Conservation (phyloP, 345 rosid genomes). For the Eucalyptus rudis region DNA sequence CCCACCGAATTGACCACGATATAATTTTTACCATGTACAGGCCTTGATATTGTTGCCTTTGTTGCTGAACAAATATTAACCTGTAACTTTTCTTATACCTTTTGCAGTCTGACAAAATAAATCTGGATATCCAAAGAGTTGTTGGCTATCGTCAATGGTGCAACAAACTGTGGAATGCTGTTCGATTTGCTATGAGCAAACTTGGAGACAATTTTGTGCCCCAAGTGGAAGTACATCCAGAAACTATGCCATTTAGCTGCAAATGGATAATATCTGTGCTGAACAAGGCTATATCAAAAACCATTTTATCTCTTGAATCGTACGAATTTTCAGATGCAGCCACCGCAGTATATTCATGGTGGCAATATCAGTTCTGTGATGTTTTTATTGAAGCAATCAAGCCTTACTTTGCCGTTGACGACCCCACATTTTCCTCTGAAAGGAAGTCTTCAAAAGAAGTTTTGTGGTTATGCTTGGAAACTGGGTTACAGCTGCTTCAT, state of each 20-base stretch:
- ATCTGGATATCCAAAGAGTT: conserved; percentile 90
- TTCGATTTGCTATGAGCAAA: conserved; percentile 87
- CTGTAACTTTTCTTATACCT: not conserved
- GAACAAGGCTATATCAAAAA: conserved; percentile 60
- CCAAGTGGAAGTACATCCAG: conserved; percentile 19
- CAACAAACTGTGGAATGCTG: conserved; percentile 96
- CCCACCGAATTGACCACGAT: not conserved
- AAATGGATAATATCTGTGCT: conserved; percentile 79
- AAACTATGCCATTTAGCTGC: conserved; percentile 69
- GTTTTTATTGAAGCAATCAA: conserved; percentile 84
- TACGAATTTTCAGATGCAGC: conserved; percentile 82
- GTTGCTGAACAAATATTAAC: not conserved
- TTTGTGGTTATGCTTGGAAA: conserved; percentile 80
- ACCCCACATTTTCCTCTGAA: conserved; percentile 41
- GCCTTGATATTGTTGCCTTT: not conserved
- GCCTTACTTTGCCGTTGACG: conserved; percentile 61
- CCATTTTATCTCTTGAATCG: conserved; percentile 38
- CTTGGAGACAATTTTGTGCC: conserved; percentile 62
- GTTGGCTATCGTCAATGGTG: conserved; percentile 99
- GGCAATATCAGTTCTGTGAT: conserved; percentile 96
- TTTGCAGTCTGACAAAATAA: conserved; percentile 83
- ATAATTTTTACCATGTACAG: not conserved
- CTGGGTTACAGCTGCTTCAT: conserved; percentile 80
- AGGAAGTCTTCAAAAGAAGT: conserved; percentile 51
- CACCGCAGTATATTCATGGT: conserved; percentile 75